Conservation (phyloP, 164 flowering plant species). For the Stephania cephalantha region DNA sequence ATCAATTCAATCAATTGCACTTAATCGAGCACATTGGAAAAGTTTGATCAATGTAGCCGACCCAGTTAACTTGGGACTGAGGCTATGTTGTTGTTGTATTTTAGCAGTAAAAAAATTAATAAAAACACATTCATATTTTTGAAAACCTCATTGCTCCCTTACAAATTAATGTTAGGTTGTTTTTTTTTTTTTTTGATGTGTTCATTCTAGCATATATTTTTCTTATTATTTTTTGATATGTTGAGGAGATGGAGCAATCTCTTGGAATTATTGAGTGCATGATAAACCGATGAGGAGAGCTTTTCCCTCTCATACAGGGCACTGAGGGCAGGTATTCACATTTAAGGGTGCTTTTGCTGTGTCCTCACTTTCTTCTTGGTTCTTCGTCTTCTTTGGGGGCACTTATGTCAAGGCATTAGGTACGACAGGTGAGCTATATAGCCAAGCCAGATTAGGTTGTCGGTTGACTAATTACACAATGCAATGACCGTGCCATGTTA, state of each 20-base stretch:
- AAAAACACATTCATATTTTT: no score
- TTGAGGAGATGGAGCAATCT: not conserved
- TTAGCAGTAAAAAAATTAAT: no score
- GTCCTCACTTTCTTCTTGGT: not conserved
- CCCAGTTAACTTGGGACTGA: no score
- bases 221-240: no score
- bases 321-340: not conserved
- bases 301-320: not conserved
- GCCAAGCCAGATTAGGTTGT: slow-evolving; percentile 3
- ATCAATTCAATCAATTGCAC: no score
- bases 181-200: no score
- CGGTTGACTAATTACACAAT: not conserved
- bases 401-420: slow-evolving; percentile 14
- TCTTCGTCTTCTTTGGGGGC: not conserved
- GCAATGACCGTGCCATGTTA: not conserved
- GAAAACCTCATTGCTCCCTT: no score
- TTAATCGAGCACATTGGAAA: no score
- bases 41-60: no score
- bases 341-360: not conserved
- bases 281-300: not conserved
- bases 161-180: no score
- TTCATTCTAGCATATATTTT: no score
- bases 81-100: no score
- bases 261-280: not conserved
- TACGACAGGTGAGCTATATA: slow-evolving; percentile 1